A percentile compares a stretch with the other conserved stretches of the same genome.
These are phyloP conservation scores for Agrostemma githago DNA, from an alignment of 148 eudicot species.

Conservation along the genomic window DNA sequence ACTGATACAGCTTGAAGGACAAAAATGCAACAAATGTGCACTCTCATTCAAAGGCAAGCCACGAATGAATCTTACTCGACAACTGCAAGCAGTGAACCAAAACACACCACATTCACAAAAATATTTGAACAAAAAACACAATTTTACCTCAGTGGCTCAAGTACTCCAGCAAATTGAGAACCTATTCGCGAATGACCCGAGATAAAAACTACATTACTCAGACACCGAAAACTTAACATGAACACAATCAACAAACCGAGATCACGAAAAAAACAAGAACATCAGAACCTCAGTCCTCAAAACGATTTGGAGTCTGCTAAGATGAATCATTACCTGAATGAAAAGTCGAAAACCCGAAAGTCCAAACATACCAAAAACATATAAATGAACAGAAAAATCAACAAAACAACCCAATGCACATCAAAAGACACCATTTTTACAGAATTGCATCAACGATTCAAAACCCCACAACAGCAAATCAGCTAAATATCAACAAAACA, in stretches of 20 bases:
- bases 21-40: background rate
- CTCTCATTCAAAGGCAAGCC: background rate
- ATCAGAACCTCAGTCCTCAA: too few species aligned
- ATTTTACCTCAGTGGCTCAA: background rate
- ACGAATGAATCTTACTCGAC: background rate
- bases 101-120: background rate
- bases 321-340: too few species aligned
- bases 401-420: conserved; percentile 2
- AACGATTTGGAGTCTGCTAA: too few species aligned
- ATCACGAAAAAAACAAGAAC: background rate
- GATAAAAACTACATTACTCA: background rate
- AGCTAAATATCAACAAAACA: background rate
- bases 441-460: background rate
- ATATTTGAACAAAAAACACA: background rate
- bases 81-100: background rate
- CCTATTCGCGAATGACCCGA: background rate
- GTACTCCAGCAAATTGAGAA: background rate
- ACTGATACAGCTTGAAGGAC: background rate
- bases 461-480: background rate
- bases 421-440: background rate
- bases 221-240: background rate
- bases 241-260: conserved; percentile 15
- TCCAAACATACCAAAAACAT: too few species aligned
- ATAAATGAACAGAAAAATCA: background rate
- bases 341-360: too few species aligned